Conservation (phyloP, 192 early-diverging fungal genomes). For the Backusella westeae region DNA sequence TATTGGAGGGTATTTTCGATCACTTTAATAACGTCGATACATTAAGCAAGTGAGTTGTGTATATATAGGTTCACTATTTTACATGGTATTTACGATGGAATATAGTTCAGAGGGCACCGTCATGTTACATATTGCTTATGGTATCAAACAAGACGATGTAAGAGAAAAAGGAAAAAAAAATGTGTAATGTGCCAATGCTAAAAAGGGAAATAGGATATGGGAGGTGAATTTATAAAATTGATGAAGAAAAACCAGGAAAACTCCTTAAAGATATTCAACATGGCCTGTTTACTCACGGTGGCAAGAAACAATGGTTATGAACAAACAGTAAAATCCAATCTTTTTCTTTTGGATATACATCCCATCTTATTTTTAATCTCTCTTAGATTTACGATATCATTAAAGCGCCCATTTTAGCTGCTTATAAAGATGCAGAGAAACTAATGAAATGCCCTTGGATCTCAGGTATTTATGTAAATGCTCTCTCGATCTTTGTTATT, state of each 20-base stretch:
- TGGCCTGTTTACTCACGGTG: conserved; percentile 65
- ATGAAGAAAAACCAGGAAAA: conserved; percentile 42
- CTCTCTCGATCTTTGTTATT: no score
- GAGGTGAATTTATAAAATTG: conserved; percentile 51
- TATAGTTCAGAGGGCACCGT: conserved; percentile 65
- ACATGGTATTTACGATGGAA: conserved; percentile 21
- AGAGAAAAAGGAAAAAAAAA: conserved; percentile 14
- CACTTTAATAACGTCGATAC: conserved; percentile 47
- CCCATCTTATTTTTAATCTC: not conserved
- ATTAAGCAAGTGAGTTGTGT: conserved; percentile 18
- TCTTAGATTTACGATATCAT: conserved; percentile 44
- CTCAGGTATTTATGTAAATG: not conserved
- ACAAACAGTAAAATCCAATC: conserved; percentile 38
- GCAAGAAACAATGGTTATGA: conserved; percentile 72
- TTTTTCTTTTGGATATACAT: not conserved
- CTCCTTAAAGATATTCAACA: conserved; percentile 57
- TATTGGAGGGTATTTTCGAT: conserved; percentile 50
- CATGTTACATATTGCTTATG: conserved; percentile 70
- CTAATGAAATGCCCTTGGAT: conserved; percentile 45
- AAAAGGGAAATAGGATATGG: conserved; percentile 36
- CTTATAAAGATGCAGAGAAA: conserved; percentile 50
- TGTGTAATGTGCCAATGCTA: conserved; percentile 10
- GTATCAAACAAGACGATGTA: conserved; percentile 72
- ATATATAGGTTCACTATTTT: conserved; percentile 4
- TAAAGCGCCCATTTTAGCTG: conserved; percentile 40